These are phyloP conservation scores for Malassezia dermatis DNA, from an alignment of 1,284 basidiomycete species.

Conservation along the genomic window DNA sequence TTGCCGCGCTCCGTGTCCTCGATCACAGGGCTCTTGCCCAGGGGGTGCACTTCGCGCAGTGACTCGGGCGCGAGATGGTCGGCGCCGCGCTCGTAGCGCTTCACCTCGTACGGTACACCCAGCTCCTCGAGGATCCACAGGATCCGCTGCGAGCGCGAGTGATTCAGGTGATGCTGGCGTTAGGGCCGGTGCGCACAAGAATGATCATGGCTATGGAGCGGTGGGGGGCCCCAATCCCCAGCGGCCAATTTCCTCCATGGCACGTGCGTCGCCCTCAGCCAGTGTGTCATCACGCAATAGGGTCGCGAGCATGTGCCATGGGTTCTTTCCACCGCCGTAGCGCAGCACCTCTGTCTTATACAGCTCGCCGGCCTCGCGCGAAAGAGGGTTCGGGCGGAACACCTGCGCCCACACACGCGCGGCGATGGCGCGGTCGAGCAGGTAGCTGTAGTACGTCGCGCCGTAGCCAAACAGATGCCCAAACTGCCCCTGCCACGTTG, in stretches of 20 bases:
- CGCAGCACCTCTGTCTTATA: slow-evolving; percentile 67
- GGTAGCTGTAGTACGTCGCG: slow-evolving; percentile 92
- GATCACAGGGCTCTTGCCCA: slow-evolving; percentile 43
- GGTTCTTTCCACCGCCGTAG: slow-evolving; percentile 80
- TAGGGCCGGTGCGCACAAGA: slow-evolving; percentile 11
- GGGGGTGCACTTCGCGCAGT: slow-evolving; percentile 35
- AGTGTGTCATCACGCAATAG: slow-evolving; percentile 61
- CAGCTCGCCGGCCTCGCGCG: slow-evolving; percentile 57
- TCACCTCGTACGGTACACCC: slow-evolving; percentile 38
- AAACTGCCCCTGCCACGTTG: slow-evolving; percentile 77
- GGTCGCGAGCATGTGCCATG: slow-evolving; percentile 81
- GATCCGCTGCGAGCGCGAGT: slow-evolving; percentile 44
- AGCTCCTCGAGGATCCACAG: slow-evolving; percentile 47
- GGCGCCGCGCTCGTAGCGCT: slow-evolving; percentile 33
- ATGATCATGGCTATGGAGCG: slow-evolving; percentile 23
- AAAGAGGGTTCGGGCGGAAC: slow-evolving; percentile 54
- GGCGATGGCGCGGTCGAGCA: slow-evolving; percentile 90
- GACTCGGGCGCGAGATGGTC: slow-evolving; percentile 30
- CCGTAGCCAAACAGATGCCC: slow-evolving; percentile 92
- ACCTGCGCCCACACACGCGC: slow-evolving; percentile 72
- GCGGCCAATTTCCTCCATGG: slow-evolving; percentile 74
- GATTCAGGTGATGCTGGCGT: slow-evolving; percentile 36
- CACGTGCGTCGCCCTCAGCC: slow-evolving; percentile 61
- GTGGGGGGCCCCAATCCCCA: slow-evolving; percentile 18
- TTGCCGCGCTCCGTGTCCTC: slow-evolving; percentile 31